Base-by-base conservation (phyloP, 2,329 filamentous ascomycete species). In the Ceratocystis diversiconidia region DNA sequence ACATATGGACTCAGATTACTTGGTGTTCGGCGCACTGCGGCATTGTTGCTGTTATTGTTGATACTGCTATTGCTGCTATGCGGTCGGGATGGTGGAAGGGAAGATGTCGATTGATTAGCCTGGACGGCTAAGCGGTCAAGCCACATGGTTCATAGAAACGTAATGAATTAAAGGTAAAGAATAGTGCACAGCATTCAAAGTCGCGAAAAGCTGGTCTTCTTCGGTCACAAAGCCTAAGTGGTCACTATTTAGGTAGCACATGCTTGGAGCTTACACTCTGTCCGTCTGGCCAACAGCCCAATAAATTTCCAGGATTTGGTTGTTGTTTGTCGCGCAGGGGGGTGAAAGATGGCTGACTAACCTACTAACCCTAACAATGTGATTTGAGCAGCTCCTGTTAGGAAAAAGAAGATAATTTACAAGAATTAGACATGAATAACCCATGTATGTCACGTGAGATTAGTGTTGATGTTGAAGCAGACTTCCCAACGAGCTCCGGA, bases 91-190 rank as follows among this genome's bases (percentile, higher is more conserved):
- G 60, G 60, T 48, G 63, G 84, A 84, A 69, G 82, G 80, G 66
- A 83, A 84, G 78, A 74, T 83, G 61, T 41, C 60, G 65, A 62
- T 59, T 68, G 66, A 69, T 69, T 85, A 66, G 85, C 82, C 75
- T 88, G 86, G 71, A 82, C 85, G 69, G 88, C 86, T 70, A 95
- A 85, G 74, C 91, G 87, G 78, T 96, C 91, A 73, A 95, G 85
- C 91, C 91, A 96, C 90, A 95, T 95, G 71, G 71, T 76, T 71
- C n/a, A 17, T 10, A 60, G 15, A 25, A 46, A 36, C 19, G 30
- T 5, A 19, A 44, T 5, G 28, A 28, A 60, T 15, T 19, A 22
- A 57, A 15, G 32, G 59, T 8, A 64, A 64, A 48, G 22, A 41
- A 64, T 44, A n/a, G 10, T 36, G 19, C 19, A 17, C 15, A 6